Evolutionary conservation across 1,139 yeast genomes (phyloP).

Genomic region (Torulaspora pretoriensis): DNA sequence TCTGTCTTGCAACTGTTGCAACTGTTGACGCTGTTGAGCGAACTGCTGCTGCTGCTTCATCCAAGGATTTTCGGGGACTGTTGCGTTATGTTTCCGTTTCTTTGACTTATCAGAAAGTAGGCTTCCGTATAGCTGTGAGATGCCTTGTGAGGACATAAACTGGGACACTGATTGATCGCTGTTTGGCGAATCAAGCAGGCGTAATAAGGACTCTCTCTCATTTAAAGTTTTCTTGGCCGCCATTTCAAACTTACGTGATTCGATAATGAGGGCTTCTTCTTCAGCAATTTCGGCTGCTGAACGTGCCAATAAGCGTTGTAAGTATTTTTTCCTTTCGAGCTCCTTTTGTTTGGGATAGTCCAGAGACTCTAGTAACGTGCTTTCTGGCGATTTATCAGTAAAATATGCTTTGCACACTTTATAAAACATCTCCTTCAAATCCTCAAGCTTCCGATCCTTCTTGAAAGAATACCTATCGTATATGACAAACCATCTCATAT

Average conservation of each 20-base stretch:
- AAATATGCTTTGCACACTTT: conserved; percentile 45
- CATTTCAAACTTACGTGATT: conserved; percentile 86
- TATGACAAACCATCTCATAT: conserved; percentile 83
- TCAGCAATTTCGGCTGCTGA: conserved; percentile 97
- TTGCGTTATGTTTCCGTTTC: conserved; percentile 44
- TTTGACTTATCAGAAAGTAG: conserved; percentile 74
- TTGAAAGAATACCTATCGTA: conserved; percentile 62
- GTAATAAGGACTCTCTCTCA: conserved; percentile 76
- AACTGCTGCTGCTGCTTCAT: conserved; percentile 40
- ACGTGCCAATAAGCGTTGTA: conserved; percentile 70
- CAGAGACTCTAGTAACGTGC: conserved; percentile 40
- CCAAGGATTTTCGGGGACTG: conserved; percentile 48
- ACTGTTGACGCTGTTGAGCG: conserved; percentile 37
- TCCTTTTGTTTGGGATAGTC: conserved; percentile 66
- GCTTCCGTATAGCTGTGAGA: conserved; percentile 78
- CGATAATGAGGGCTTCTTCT: conserved; percentile 89
- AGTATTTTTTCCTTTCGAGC: conserved; percentile 70
- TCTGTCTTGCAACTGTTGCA: conserved; percentile 48
- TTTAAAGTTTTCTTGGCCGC: conserved; percentile 85
- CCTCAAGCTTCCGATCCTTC: conserved; percentile 51
- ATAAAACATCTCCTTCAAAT: conserved; percentile 78
- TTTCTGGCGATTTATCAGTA: conserved; percentile 39
- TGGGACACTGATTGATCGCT: conserved; percentile 71
- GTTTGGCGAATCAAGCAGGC: conserved; percentile 77
- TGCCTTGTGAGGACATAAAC: conserved; percentile 81